Evolutionary conservation across 768 basidiomycete species (phyloP), one percentile per base, ranked within the genome.

Genomic region (Mycena galericulata): DNA sequence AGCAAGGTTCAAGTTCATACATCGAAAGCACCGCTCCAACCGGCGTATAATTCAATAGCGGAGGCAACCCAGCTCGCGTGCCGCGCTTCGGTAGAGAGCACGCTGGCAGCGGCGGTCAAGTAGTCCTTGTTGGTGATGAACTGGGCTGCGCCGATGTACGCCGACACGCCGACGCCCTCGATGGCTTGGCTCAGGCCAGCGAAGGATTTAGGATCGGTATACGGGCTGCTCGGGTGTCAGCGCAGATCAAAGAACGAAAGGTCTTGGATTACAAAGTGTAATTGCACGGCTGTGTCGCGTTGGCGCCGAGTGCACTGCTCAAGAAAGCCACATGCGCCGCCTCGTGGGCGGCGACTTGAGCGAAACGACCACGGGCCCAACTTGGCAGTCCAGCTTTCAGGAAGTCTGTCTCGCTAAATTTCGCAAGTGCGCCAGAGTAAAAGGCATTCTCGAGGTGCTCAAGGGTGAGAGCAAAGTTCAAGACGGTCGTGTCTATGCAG

Each of bases 21-120:
- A 72, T 90, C 88, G 69, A 87, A 85, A 10, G 88, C 73, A 3
- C 84, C 81, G 41, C 83, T 84, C 88, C 88, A 90, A 1, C 83
- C 78, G 18, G 80, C 74, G 10, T 76, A 76, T 50, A 82, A 79
- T 71, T 82, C 79, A 27, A 86, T 81, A 29, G 84, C 81, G 17
- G 82, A 77, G 26, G 81, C 79, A 30, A 90, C 72, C 88, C 89
- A 91, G 41, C 83, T 79, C 14, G 85, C 84, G 67, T 91, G 89
- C 43, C 89, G 83, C 43, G 88, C 85, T 74, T 92, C 89, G 51
- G 85, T 86, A 43, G 87, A 80, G 50, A 90, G 82, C 69, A 92
- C 86, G 56, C 83, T 82, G 5, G 84, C 89, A 8, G 88, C 88
- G 20, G 84, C 86, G 29, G 86, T 84, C n/a, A 88, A 73, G 75